Evolutionary conservation across 1,284 basidiomycete species (phyloP).

Genomic region (Megacollybia platyphylla): DNA sequence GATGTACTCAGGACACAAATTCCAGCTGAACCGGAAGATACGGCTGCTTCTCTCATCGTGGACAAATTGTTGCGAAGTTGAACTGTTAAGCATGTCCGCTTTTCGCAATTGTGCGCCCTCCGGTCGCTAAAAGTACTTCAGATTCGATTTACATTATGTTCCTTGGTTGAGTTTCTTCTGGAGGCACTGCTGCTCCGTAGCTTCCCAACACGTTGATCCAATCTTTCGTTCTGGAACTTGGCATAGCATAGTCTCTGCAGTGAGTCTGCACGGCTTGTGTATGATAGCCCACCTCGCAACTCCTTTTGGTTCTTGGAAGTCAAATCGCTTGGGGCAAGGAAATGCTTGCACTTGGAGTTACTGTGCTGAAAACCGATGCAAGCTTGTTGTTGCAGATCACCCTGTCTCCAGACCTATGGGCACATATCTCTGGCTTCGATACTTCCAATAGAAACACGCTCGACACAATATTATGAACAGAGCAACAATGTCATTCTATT

Average conservation of each 20-base stretch:
- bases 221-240: too few species aligned
- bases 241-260: background rate
- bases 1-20: too few species aligned
- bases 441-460: too few species aligned
- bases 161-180: slow-evolving; percentile 12
- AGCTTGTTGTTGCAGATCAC: background rate
- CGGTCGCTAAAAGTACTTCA: background rate
- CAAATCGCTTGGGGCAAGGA: slow-evolving; percentile 3
- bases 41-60: background rate
- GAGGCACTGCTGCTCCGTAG: slow-evolving; percentile 2
- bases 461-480: too few species aligned
- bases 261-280: background rate
- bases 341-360: background rate
- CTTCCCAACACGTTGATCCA: background rate
- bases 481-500: too few species aligned
- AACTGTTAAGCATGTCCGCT: background rate
- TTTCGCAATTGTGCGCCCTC: background rate
- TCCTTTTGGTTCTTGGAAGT: background rate
- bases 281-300: background rate
- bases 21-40: background rate
- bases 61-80: background rate
- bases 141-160: slow-evolving; percentile 10
- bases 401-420: background rate
- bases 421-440: too few species aligned
- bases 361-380: background rate